Evolutionary conservation across 345 rosid species (phyloP).

Genomic region (Erucastrum elatum): DNA sequence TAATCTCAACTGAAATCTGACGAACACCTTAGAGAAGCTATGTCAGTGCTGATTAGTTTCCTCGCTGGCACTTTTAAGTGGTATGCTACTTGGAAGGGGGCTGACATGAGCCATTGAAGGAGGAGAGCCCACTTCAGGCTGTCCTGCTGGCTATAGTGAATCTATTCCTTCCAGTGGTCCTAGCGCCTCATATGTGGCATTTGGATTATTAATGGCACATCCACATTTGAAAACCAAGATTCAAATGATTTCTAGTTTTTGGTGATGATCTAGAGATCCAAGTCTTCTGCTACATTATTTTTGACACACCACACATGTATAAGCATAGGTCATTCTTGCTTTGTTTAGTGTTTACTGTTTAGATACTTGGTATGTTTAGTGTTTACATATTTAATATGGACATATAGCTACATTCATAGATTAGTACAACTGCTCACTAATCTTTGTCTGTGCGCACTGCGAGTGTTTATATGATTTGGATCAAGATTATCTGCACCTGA

Average conservation of each 20-base stretch:
- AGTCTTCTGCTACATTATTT: not conserved
- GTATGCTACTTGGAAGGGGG: not conserved
- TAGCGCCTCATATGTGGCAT: not conserved
- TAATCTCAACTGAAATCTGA: not conserved
- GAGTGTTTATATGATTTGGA: not conserved
- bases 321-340: not conserved
- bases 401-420: not conserved
- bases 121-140: not conserved
- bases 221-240: not conserved
- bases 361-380: no score
- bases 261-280: not conserved
- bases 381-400: not conserved
- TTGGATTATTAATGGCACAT: not conserved
- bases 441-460: not conserved
- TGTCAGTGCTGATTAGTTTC: not conserved
- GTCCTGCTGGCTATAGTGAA: not conserved
- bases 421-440: not conserved
- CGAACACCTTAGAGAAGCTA: not conserved
- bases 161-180: not conserved
- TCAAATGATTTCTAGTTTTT: not conserved
- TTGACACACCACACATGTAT: not conserved
- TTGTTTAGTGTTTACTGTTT: not conserved
- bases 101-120: not conserved
- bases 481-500: conserved; percentile 51
- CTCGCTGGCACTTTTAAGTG: not conserved